Evolutionary conservation across 2,329 filamentous ascomycete genomes (phyloP), one percentile per base, ranked within the genome.

Genomic region (Coniosporium tulheliwenetii): DNA sequence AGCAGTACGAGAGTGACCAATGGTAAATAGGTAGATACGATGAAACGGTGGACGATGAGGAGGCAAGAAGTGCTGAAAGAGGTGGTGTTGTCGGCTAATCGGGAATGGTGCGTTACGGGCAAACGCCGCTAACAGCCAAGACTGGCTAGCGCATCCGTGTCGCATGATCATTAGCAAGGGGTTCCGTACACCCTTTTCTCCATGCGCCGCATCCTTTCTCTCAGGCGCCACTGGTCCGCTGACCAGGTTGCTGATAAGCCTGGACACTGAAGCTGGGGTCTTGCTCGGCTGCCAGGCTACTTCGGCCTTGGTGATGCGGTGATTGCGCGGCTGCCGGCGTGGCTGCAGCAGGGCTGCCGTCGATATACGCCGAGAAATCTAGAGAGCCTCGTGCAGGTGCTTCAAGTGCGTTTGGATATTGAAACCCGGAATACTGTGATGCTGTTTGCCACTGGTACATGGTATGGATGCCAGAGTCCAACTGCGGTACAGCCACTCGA

Each of bases 401-500:
- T 5, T 35, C 12, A 35, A 35, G 33, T 35, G 33, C 33, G 33
- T n/a, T n/a, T 7, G 14, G 33, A 35, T 35, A 15, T 10, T 35
- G 33, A 5, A n/a, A 35, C 7, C 33, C 12, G 12, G 12, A 15
- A 35, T 15, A n/a, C 10, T 35, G 33, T 7, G 12, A n/a, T 35
- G 33, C 7, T 35, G 19, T 26, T 7, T 26, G 19, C 19, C 19
- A 26, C 19, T 26, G 19, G 19, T 26, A 26, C 19, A 26, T 26
- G 19, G 19, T 4, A 26, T 26, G 19, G 19, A 26, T 26, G 19
- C 19, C 19, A 26, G 19, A 26, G 19, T 34, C 32, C 14, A 12
- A 12, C 12, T 12, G 12, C 12, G 59, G 51, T 36, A 59, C 47
- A 33, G 58, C 51, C 10, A 55, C 47, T 9, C 63, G 60, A 39